Evolutionary conservation across 306 rosid species (phyloP).

Genomic region (Clitoria ternatea): DNA sequence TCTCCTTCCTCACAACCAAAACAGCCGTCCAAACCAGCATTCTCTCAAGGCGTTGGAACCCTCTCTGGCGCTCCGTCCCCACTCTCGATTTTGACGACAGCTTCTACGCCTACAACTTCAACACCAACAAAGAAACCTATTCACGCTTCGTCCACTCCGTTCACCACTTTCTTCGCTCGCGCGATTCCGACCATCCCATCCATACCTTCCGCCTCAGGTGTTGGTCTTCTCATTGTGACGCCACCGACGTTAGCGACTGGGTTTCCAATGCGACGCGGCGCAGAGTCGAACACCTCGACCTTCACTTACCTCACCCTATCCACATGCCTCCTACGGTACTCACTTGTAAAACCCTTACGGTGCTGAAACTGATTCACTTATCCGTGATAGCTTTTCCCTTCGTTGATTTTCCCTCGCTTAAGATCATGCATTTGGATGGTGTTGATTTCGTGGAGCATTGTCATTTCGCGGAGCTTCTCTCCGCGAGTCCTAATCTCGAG

Average conservation of each 20-base stretch:
- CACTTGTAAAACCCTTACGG: no score
- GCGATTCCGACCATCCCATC: neutral
- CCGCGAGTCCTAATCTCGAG: no score
- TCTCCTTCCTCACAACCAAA: neutral
- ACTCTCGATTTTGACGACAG: neutral
- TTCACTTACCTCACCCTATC: neutral
- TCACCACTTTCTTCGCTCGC: neutral
- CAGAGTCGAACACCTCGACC: neutral
- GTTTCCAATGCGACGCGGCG: neutral
- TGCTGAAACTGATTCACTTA: no score
- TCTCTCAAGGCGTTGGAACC: conserved; percentile 9
- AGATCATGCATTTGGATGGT: no score
- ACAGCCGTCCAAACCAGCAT: neutral
- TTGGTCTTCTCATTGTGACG: accelerated
- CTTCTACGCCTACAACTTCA: accelerated
- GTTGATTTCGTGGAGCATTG: no score
- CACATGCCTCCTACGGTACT: no score
- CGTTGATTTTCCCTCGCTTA: no score
- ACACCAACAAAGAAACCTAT: neutral
- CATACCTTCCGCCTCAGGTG: neutral
- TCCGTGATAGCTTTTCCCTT: no score
- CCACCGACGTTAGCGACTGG: neutral
- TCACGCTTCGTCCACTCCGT: accelerated
- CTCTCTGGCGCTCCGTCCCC: neutral
- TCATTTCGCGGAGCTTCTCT: no score